Base-by-base conservation (phyloP, 768 basidiomycete genomes). In the Tulasnella sp. region DNA sequence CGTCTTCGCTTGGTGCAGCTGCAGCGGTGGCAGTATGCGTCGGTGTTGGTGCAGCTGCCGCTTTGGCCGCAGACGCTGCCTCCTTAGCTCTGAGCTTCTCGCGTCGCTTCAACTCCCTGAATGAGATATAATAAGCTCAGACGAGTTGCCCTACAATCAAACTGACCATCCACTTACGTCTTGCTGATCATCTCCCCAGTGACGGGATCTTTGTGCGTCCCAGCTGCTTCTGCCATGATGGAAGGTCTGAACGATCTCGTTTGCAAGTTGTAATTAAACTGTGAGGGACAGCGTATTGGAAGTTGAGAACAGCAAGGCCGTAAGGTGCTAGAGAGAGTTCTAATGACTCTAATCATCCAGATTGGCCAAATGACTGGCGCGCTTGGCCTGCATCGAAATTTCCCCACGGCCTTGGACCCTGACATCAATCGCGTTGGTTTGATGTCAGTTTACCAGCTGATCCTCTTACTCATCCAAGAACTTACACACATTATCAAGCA, bases 151-250 rank as follows among this genome's bases (percentile, higher is more conserved):
- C n/a, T n/a, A 8, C 43, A 49, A 17, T 42, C n/a, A 31, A 30
- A 21, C 34, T 21, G 19, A 53, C 50, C 21, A 53, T 31, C 44
- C 19, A 78, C 84, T 60, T 54, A 94, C 94, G 80, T 79, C 82
- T 99, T 99, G 74, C 92, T 96, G 68, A 99, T 83, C 84, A 96
- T 79, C 73, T 98, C 93, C 34, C 92, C 93, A 0, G 94, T 96
- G 63, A 92, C 80, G 43, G 86, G 86, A 70, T 92, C 88, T 77
- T 82, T 83, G 69, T 78, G 80, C 31, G 61, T 52, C 10, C 61
- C 61, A 38, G 51, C 30, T 15, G 61, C 19, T 48, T 38, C 34
- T 15, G 34, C 34, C 34, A 38, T 38, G 34, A 38, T 38, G 34
- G 34, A 38, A 38, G 46, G 46, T 48, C 46, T 48, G n/a, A 25